These are phyloP conservation scores for Boletellus emodensis DNA, from an alignment of 768 basidiomycete genomes.

Conservation along the genomic window DNA sequence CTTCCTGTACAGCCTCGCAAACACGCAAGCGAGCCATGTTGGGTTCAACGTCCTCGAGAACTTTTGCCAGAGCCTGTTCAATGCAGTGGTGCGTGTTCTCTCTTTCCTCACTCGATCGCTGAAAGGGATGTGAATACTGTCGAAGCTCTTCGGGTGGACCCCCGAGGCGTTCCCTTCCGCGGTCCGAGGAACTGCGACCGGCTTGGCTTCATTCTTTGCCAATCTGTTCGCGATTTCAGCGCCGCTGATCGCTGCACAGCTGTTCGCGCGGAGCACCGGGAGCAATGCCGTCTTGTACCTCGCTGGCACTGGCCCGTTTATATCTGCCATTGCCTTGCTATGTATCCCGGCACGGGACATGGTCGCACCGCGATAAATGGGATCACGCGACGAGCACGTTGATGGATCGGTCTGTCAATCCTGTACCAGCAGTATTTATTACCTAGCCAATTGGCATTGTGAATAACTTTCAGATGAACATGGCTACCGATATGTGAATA, in stretches of 20 bases:
- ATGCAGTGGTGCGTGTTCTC: background rate
- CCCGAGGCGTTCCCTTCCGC: constrained; percentile 15
- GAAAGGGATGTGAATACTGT: background rate
- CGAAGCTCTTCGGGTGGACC: constrained; percentile 14
- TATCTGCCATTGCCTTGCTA: constrained; percentile 5
- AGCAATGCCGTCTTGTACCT: constrained; percentile 9
- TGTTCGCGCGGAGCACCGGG: constrained; percentile 5
- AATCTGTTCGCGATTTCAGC: constrained; percentile 1
- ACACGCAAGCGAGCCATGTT: constrained; percentile 9
- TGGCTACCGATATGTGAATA: too few species aligned
- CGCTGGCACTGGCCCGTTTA: constrained; percentile 9
- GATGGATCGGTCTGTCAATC: too few species aligned
- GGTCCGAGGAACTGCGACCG: constrained; percentile 13
- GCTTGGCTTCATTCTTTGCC: constrained; percentile 4
- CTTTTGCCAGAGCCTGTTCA: constrained; percentile 13
- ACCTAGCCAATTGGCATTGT: too few species aligned
- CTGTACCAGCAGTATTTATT: too few species aligned
- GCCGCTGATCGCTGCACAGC: background rate
- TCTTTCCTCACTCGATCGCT: too few species aligned
- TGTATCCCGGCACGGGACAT: constrained; percentile 12
- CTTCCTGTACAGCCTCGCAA: constrained; percentile 7
- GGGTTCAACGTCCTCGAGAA: constrained; percentile 8
- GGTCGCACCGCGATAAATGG: constrained; percentile 9
- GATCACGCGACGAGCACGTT: too few species aligned
- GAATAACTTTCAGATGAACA: too few species aligned